Base-by-base conservation (phyloP, 768 basidiomycete species). In the Russula griseocarnosa region DNA sequence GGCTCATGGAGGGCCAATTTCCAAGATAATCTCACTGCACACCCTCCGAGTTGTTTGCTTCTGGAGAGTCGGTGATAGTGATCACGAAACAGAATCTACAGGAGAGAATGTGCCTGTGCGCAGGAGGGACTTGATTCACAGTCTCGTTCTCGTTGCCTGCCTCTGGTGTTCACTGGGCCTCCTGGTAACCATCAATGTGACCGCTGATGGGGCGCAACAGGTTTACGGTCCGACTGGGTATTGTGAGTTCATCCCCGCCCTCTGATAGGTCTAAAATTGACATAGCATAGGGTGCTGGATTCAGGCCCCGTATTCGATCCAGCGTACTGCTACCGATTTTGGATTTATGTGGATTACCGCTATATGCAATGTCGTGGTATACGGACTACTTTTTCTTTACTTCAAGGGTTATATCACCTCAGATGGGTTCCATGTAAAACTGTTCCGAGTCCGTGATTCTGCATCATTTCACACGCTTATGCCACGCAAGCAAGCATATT, bases 231-330 rank as follows among this genome's bases (percentile, higher is more conserved):
- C 73, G 26, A 78, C 78, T 1, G 74, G 73, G n/a, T 78, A 76
- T 66, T 80, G 79, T 79, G 49, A 65, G 76, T 38, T 49, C 7
- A 16, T 49, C 63, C 3, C 11, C n/a, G 9, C 11, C 13, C 18
- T 16, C 22, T 38, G 13, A 4, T 26, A 14, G 3, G 13, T 11
- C 24, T 20, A 14, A 28, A 14, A 38, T 11, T 46, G 40, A 59
- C 18, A 34, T 3, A 18, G 40, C 22, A 52, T 30, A 81, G 81
- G 81, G 82, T 82, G 82, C 65, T 83, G 82, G 82, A 82, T 83
- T 38, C 65, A 67, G 3, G 61, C 71, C 13, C 59, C 70, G 0
- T 80, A 73, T 66, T 66, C 68, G 13, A 68, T 69, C 11, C 77
- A 81, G 62, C 75, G 74, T 51, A 77, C 82, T 36, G 75, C 75